Percentiles rank a stretch among this genome's conserved stretches.
These are phyloP conservation scores for Boechera stricta DNA, from an alignment of 345 rosid genomes.

Conservation along the genomic window DNA sequence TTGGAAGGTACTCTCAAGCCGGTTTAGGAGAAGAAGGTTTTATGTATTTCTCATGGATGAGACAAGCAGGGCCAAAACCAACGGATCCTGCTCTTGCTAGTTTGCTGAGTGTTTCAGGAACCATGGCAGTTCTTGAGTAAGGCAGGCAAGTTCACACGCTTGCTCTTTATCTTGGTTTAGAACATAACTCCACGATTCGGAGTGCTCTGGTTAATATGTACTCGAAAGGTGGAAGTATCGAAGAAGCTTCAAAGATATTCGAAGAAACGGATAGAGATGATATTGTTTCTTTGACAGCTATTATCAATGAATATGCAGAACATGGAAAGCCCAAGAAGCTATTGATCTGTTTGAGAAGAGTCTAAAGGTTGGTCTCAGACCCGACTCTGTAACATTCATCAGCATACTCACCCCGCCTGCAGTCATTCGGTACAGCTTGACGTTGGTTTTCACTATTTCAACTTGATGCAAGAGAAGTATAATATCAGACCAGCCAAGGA, in stretches of 20 bases:
- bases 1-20: constrained; percentile 70
- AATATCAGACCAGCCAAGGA: constrained; percentile 51
- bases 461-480: too few species aligned
- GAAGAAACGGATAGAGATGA: constrained; percentile 57
- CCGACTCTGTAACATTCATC: constrained; percentile 77
- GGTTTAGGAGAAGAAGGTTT: constrained; percentile 75
- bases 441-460: constrained; percentile 3
- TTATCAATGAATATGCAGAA: constrained; percentile 92
- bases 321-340: constrained; percentile 80
- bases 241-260: constrained; percentile 71
- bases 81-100: constrained; percentile 78
- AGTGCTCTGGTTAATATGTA: constrained; percentile 89
- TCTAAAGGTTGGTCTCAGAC: constrained; percentile 57
- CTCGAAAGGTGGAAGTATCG: constrained; percentile 80
- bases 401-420: constrained; percentile 73
- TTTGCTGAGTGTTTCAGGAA: constrained; percentile 80
- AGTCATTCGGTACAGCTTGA: constrained; percentile 79
- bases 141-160: constrained; percentile 88
- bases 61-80: constrained; percentile 74
- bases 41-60: constrained; percentile 73
- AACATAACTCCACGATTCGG: constrained; percentile 52
- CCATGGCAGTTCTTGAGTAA: constrained; percentile 73
- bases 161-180: constrained; percentile 62
- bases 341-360: constrained; percentile 75
- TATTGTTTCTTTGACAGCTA: constrained; percentile 76